Percentiles rank a stretch among this genome's conserved stretches.
Conservation (phyloP, 78 protist species). For the Reticulomyxa filosa region DNA sequence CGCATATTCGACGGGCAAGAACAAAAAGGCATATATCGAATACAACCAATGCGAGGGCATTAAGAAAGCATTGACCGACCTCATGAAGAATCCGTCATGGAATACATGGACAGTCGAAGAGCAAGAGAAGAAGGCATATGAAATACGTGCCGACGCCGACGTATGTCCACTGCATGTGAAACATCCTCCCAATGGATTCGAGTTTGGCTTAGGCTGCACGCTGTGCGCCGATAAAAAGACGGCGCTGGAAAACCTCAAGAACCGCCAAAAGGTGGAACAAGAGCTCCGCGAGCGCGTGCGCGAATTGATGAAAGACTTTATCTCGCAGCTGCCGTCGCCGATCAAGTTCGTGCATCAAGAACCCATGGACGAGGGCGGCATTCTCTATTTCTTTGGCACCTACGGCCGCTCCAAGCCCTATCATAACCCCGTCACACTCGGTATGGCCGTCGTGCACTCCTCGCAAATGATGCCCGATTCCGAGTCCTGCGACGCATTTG, state of each 20-base stretch:
- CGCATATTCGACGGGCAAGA: no score
- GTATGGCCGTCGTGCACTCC: background rate
- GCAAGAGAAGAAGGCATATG: no score
- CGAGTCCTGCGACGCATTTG: background rate
- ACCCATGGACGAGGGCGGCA: background rate
- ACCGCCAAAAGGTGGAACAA: background rate
- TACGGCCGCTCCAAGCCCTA: background rate
- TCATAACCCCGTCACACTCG: background rate
- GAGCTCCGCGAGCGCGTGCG: no score
- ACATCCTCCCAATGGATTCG: slow-evolving; percentile 6
- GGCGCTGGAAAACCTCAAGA: background rate
- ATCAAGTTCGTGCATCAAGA: background rate
- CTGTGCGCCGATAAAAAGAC: background rate
- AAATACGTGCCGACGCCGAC: no score
- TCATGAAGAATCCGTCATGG: no score
- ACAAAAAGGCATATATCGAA: no score
- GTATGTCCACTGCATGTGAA: no score
- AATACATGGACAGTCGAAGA: no score
- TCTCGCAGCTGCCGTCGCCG: no score
- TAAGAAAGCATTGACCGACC: no score
- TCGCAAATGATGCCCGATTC: background rate
- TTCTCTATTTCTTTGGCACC: background rate
- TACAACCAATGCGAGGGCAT: no score
- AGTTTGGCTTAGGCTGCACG: slow-evolving; percentile 3
- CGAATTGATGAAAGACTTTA: no score